phyloP scores from a whole-genome alignment of 2,329 filamentous ascomycete genomes.

The Harringtonia aguacate region DNA sequence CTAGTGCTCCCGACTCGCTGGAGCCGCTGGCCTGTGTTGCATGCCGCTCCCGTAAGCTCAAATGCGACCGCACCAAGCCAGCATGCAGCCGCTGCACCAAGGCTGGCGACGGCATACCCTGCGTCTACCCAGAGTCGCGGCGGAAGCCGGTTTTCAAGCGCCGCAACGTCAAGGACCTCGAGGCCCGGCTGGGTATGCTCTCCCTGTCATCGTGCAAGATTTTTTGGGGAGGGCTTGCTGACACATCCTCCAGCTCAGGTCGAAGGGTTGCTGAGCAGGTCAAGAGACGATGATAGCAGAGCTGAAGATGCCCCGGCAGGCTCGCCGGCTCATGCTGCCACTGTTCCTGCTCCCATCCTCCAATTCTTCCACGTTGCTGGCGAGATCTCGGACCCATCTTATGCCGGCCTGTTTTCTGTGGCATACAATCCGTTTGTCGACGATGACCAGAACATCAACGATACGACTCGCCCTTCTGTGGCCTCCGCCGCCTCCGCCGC shows the following conservation, averaged over 20 bases:
- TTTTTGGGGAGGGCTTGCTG: constrained; percentile 3
- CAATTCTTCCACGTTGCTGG: no score
- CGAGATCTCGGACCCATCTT: no score
- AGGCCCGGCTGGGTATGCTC: constrained; percentile 67
- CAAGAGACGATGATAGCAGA: neutral
- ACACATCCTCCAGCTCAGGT: constrained; percentile 55
- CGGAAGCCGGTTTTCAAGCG: constrained; percentile 82
- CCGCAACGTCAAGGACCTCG: constrained; percentile 81
- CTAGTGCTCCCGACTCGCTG: constrained; percentile 1
- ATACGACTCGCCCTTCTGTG: no score
- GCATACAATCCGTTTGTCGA: neutral
- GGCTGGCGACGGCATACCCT: constrained; percentile 52
- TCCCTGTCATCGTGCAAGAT: neutral
- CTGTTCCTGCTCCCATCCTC: no score
- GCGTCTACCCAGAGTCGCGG: constrained; percentile 79
- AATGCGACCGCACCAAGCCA: constrained; percentile 74
- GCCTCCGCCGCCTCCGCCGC: no score
- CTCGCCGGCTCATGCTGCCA: no score
- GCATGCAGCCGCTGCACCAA: constrained; percentile 71
- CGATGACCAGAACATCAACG: neutral
- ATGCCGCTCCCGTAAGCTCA: constrained; percentile 75
- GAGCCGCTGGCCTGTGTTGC: constrained; percentile 67
- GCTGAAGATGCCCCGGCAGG: neutral
- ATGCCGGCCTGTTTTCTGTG: no score
- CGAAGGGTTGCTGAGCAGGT: constrained; percentile 58